Conservation (phyloP, 192 early-diverging fungal genomes). For the Blastocladiella britannica region DNA sequence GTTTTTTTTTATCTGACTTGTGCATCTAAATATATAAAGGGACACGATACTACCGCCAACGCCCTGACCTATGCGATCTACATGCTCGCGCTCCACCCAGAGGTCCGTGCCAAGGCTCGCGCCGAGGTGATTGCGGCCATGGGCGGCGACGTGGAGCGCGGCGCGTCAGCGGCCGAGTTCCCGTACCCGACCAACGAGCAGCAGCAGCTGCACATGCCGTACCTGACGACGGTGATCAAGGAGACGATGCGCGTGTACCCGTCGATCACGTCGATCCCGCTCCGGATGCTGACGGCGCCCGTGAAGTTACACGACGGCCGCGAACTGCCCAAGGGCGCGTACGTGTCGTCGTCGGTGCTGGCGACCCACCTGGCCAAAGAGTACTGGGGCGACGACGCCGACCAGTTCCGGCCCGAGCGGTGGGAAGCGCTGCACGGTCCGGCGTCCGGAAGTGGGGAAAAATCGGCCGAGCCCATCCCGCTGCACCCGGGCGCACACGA, state of each 20-base stretch:
- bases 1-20: no score
- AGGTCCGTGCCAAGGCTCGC: not conserved
- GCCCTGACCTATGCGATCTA: not conserved
- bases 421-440: constrained; percentile 11
- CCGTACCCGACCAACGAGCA: not conserved
- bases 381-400: constrained; percentile 15
- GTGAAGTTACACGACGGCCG: constrained; percentile 8
- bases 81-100: not conserved
- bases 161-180: not conserved
- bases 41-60: not conserved
- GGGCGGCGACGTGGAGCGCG: not conserved
- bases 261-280: not conserved
- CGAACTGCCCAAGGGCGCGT: constrained; percentile 15
- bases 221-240: not conserved
- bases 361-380: constrained; percentile 21
- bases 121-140: not conserved
- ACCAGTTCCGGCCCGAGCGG: constrained; percentile 22
- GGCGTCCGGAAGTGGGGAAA: no score
- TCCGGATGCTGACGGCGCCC: not conserved
- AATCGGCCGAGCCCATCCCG: constrained; percentile 5
- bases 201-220: not conserved
- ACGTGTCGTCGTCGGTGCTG: constrained; percentile 18
- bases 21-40: no score
- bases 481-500: not conserved
- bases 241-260: not conserved